phyloP scores from a whole-genome alignment of 2,329 filamentous ascomycete species.

The Aureobasidium sp. region DNA sequence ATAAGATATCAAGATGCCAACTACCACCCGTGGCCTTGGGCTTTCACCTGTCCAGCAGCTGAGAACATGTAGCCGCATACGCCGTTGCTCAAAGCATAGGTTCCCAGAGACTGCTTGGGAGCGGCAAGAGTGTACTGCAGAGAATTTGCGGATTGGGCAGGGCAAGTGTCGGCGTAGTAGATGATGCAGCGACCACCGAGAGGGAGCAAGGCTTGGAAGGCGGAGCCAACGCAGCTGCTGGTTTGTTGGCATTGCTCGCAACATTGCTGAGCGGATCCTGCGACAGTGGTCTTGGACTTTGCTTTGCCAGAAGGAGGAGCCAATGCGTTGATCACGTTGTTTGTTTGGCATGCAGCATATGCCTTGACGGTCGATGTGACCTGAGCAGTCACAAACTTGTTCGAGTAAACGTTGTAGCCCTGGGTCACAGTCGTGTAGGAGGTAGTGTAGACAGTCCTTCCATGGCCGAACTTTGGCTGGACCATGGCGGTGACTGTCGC shows the following conservation, averaged over 20 bases:
- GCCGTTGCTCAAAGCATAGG: conserved; percentile 1
- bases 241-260: conserved; percentile 15
- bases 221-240: conserved; percentile 5
- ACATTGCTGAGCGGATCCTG: conserved; percentile 12
- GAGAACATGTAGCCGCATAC: conserved; percentile 4
- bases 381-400: background rate
- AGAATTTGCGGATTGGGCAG: background rate
- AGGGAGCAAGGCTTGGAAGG: conserved; percentile 4
- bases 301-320: conserved; percentile 7
- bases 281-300: conserved; percentile 10
- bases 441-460: conserved; percentile 9
- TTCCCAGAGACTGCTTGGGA: background rate
- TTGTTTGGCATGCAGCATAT: conserved; percentile 15
- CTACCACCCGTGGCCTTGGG: conserved; percentile 3
- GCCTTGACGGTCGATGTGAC: conserved; percentile 13
- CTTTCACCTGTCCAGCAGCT: background rate
- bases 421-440: conserved; percentile 5
- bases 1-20: background rate
- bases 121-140: background rate
- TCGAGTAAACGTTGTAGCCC: conserved; percentile 10
- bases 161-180: conserved; percentile 3
- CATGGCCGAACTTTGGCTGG: background rate
- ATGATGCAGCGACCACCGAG: conserved; percentile 7
- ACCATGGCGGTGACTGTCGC: conserved; percentile 8
- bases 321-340: conserved; percentile 13